Conservation (phyloP, 2,329 filamentous ascomycete genomes). For the Ophiostoma novo-ulmi region DNA sequence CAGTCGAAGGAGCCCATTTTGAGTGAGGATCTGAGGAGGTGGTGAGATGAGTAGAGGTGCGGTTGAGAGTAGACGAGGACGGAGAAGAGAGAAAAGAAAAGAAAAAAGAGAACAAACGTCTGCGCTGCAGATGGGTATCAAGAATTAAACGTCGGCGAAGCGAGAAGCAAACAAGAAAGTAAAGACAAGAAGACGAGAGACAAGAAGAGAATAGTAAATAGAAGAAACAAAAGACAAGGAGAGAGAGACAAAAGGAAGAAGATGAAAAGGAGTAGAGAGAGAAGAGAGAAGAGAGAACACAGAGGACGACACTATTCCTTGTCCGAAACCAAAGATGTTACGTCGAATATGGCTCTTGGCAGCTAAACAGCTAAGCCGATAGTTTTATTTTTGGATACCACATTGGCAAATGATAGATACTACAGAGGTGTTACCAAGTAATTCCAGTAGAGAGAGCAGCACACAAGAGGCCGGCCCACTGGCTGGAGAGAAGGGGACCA, state of each 20-base stretch:
- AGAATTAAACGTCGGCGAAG: background rate
- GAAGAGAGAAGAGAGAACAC: background rate
- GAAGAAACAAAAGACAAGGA: background rate
- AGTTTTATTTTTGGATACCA: conserved; percentile 10
- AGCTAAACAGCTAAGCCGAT: background rate
- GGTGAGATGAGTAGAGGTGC: background rate
- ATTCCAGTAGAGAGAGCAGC: background rate
- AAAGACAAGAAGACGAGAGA: background rate
- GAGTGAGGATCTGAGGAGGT: background rate
- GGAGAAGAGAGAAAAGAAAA: background rate
- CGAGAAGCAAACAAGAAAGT: background rate
- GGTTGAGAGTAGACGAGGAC: too few relatives aligned
- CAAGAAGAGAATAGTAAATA: conserved; percentile 7
- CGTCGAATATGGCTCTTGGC: conserved; percentile 15
- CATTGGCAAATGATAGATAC: background rate
- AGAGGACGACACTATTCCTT: background rate
- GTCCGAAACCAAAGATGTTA: conserved; percentile 25
- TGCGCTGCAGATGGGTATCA: conserved; percentile 22
- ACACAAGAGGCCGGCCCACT: background rate
- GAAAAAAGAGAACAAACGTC: background rate
- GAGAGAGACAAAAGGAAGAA: background rate
- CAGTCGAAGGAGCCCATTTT: conserved; percentile 50
- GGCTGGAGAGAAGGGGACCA: background rate
- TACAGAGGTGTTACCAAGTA: background rate
- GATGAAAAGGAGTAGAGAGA: background rate